Evolutionary conservation across 257 asterid species (phyloP).

Genomic region (Knoxia roxburghii): DNA sequence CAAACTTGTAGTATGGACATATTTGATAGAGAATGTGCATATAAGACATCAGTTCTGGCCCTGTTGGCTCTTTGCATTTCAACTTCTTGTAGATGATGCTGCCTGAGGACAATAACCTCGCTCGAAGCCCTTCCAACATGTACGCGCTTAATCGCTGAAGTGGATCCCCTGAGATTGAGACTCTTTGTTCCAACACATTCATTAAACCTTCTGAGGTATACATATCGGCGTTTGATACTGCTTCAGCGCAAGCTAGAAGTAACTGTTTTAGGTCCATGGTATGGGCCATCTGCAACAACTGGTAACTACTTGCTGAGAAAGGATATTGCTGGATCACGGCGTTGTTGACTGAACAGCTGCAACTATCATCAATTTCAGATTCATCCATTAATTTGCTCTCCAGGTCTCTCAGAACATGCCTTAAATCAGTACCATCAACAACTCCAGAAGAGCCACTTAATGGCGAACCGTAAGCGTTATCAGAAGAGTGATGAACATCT

Average conservation of each 20-base stretch:
- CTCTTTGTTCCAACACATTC: slow-evolving; percentile 59
- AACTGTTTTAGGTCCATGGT: slow-evolving; percentile 63
- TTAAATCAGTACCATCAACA: slow-evolving; percentile 59
- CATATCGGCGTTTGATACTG: slow-evolving; percentile 55
- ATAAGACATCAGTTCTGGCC: slow-evolving; percentile 78
- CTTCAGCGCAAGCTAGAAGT: slow-evolving; percentile 69
- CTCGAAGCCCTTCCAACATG: slow-evolving; percentile 90
- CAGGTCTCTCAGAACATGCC: slow-evolving; percentile 57
- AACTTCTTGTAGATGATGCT: slow-evolving; percentile 80
- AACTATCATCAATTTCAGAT: slow-evolving; percentile 57
- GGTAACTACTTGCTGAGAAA: slow-evolving; percentile 46
- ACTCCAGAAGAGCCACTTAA: slow-evolving; percentile 75
- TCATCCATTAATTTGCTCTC: slow-evolving; percentile 63
- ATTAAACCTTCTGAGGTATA: slow-evolving; percentile 62
- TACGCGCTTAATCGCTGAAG: slow-evolving; percentile 78
- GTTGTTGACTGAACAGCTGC: slow-evolving; percentile 47
- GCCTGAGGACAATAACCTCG: slow-evolving; percentile 72
- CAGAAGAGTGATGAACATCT: slow-evolving; percentile 52
- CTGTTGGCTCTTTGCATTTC: slow-evolving; percentile 80
- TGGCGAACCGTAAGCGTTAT: slow-evolving; percentile 68
- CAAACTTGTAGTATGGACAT: slow-evolving; percentile 84
- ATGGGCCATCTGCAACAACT: slow-evolving; percentile 63
- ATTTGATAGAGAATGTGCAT: slow-evolving; percentile 73
- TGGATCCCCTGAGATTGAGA: slow-evolving; percentile 91
- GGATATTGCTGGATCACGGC: slow-evolving; percentile 31